phyloP scores from a whole-genome alignment of 1,284 basidiomycete genomes.

The Ceratobasidium theobromae region DNA sequence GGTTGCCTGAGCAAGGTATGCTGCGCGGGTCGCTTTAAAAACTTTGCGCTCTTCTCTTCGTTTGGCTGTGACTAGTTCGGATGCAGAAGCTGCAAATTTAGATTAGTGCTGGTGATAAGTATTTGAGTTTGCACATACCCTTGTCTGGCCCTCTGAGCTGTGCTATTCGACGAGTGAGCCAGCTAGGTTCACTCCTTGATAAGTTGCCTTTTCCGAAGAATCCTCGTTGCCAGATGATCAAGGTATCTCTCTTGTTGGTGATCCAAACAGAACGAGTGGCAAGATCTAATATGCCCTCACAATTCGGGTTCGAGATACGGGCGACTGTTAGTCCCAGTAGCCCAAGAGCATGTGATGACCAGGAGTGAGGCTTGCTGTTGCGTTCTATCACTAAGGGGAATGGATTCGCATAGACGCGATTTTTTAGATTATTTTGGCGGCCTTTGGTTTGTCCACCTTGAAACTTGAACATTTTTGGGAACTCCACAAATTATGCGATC shows the following conservation, averaged over 20 bases:
- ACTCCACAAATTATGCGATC: background rate
- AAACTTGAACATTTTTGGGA: constrained; percentile 12
- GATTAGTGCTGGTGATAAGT: constrained; percentile 1
- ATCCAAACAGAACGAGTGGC: constrained; percentile 82
- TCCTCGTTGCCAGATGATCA: constrained; percentile 81
- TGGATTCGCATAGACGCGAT: constrained; percentile 63
- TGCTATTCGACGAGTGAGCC: constrained; percentile 77
- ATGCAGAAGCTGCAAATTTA: constrained; percentile 58
- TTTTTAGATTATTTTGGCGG: constrained; percentile 61
- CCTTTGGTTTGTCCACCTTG: constrained; percentile 46
- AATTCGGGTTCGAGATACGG: constrained; percentile 59
- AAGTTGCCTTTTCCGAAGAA: constrained; percentile 98
- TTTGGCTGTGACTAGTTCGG: constrained; percentile 85
- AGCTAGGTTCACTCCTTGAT: constrained; percentile 92
- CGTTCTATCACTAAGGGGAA: constrained; percentile 61
- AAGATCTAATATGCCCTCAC: constrained; percentile 70
- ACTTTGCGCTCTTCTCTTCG: constrained; percentile 82
- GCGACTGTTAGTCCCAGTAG: constrained; percentile 55
- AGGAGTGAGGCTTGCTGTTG: constrained; percentile 41
- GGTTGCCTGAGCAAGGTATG: constrained; percentile 68
- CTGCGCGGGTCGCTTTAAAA: constrained; percentile 89
- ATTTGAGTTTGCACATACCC: constrained; percentile 44
- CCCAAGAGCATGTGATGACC: constrained; percentile 47
- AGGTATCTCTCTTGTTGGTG: constrained; percentile 58
- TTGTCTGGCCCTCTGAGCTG: constrained; percentile 50